Base-by-base conservation (phyloP, 768 basidiomycete genomes). In the Tulasnella sp. region DNA sequence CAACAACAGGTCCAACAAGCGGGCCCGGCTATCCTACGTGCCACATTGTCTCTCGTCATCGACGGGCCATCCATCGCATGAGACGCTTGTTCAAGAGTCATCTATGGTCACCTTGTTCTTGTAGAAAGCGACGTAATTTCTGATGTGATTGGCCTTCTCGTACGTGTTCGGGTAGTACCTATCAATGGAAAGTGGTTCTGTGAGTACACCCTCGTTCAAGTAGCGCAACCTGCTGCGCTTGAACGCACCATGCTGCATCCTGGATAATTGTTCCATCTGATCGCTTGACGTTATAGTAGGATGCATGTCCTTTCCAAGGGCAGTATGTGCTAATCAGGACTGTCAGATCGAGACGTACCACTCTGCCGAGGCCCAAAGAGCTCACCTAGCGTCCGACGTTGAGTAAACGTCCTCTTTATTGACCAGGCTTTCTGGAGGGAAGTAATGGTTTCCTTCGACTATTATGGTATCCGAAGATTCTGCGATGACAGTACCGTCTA, bases 81-180 rank as follows among this genome's bases (percentile, higher is more conserved):
- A n/a, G n/a, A n/a, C n/a, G n/a, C n/a, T n/a, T n/a, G n/a, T n/a
- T n/a, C n/a, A n/a, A n/a, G n/a, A 39, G 17, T 39, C 36, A 11
- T 39, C 11, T 11, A 39, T 34, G 19, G 51, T 56, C 8, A 63
- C 57, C 41, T 63, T 65, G 55, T 78, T 84, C 75, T 85, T 86
- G 73, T 89, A 84, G 65, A 89, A 87, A 0, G 85, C 86, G 19
- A 87, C 73, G 64, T 81, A 78, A 7, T 73, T 73, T 66, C 83
- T 75, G 63, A 88, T 83, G 4, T 75, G 65, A 41, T 76, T 71
- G 0, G 84, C 85, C 61, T 74, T 75, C 4, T 75, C 69, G 19
- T 72, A 75, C 0, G 82, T 70, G 1, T 72, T 49, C 0, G 83
- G 77, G 63, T 87, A 86, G 63, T 80, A 83, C 83, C 84, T 84